A percentile compares a stretch with the other conserved stretches of the same genome.
Conservation (phyloP, 1,139 yeast genomes). For the Taphrina pruni region DNA sequence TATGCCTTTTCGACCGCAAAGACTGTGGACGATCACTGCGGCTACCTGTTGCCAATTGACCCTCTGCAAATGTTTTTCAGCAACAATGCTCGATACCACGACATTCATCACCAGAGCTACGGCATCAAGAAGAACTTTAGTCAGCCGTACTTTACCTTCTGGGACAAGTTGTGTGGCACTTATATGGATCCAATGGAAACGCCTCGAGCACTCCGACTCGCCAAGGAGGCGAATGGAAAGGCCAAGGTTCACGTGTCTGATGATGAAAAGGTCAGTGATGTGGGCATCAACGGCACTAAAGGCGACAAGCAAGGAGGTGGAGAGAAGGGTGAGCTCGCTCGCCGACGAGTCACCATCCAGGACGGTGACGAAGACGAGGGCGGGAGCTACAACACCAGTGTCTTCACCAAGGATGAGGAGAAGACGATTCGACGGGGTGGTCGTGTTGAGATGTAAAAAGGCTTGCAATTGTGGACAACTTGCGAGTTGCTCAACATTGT, state of each 20-base stretch:
- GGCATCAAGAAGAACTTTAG: constrained; percentile 92
- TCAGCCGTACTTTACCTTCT: constrained; percentile 95
- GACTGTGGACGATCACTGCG: constrained; percentile 96
- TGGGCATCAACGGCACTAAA: constrained; percentile 40
- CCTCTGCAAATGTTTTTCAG: constrained; percentile 89
- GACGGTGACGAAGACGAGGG: constrained; percentile 35
- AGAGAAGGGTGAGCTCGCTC: constrained; percentile 26
- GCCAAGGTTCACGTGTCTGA: constrained; percentile 26
- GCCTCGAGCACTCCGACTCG: constrained; percentile 45
- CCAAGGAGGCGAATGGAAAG: constrained; percentile 43
- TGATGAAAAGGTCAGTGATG: constrained; percentile 17
- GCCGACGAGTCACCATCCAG: constrained; percentile 35
- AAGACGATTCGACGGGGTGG: constrained; percentile 28
- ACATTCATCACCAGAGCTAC: constrained; percentile 94
- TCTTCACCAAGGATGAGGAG: constrained; percentile 33
- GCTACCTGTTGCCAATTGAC: constrained; percentile 88
- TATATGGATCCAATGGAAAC: constrained; percentile 66
- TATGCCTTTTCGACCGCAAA: constrained; percentile 90
- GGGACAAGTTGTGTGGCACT: constrained; percentile 80
- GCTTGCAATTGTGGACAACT: too few relatives aligned
- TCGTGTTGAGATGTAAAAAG: constrained; percentile 25
- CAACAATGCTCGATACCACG: constrained; percentile 93
- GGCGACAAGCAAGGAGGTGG: constrained; percentile 35
- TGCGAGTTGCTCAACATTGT: background rate
- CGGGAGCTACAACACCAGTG: constrained; percentile 34